A percentile compares a stretch with the other conserved stretches of the same genome.
Conservation (phyloP, 2,329 filamentous ascomycete species). For the Botrytis tulipae region DNA sequence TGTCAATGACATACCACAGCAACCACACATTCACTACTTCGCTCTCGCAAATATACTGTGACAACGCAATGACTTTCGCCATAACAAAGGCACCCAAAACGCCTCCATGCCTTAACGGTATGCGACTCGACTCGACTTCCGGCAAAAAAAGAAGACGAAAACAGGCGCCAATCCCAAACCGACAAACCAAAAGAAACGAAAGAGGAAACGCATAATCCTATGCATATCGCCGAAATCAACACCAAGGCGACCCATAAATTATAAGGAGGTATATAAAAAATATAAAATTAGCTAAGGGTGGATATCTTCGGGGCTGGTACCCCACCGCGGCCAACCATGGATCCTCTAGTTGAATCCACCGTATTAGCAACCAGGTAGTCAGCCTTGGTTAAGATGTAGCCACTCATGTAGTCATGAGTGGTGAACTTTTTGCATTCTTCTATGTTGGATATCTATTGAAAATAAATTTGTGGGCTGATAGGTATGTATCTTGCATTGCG, state of each 20-base stretch:
- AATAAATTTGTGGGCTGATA: not conserved
- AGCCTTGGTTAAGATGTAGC: not conserved
- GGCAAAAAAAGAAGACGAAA: not conserved
- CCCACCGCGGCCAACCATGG: not conserved
- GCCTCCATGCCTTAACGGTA: slow-evolving; percentile 7
- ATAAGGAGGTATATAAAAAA: not conserved
- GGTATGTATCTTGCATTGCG: not conserved
- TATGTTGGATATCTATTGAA: no score
- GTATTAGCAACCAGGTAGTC: not conserved
- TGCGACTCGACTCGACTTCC: not conserved
- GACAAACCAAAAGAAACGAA: not conserved
- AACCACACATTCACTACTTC: not conserved
- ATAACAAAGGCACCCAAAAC: not conserved
- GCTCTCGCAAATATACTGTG: not conserved
- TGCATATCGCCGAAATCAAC: not conserved
- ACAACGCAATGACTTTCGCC: not conserved
- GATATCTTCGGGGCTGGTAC: not conserved
- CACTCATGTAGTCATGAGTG: not conserved
- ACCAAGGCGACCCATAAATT: not conserved
- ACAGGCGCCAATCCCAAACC: no score
- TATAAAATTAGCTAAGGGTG: not conserved
- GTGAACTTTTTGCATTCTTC: slow-evolving; percentile 1
- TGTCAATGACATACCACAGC: not conserved
- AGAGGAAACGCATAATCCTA: not conserved
- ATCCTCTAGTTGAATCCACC: not conserved